phyloP scores from a whole-genome alignment of 2,329 filamentous ascomycete genomes.

The Dactylella cylindrospora region DNA sequence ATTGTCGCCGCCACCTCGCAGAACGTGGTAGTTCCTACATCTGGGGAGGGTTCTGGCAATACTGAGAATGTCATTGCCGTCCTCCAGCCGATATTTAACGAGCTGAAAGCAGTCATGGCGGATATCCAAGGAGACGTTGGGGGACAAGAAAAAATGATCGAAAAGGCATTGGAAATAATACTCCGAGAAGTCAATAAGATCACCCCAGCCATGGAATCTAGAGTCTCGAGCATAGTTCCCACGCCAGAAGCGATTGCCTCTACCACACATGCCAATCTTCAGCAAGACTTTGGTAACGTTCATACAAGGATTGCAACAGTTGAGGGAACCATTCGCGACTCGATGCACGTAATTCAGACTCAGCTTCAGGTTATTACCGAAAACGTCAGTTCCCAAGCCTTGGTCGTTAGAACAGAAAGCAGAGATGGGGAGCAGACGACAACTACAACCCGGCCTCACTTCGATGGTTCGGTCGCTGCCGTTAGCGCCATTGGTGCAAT shows the following conservation, averaged over 20 bases:
- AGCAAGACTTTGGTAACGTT: slow-evolving; percentile 32
- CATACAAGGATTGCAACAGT: slow-evolving; percentile 22
- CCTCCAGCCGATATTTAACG: slow-evolving; percentile 82
- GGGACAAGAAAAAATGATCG: slow-evolving; percentile 31
- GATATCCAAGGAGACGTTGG: slow-evolving; percentile 49
- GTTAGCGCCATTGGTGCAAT: slow-evolving; percentile 70
- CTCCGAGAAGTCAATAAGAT: slow-evolving; percentile 39
- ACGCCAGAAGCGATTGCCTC: slow-evolving; percentile 17
- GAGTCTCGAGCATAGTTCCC: slow-evolving; percentile 7
- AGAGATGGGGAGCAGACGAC: slow-evolving; percentile 17
- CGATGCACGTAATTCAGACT: slow-evolving; percentile 39
- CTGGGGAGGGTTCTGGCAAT: slow-evolving; percentile 57
- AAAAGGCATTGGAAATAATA: slow-evolving; percentile 41
- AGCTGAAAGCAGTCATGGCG: slow-evolving; percentile 76
- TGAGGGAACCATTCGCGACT: slow-evolving; percentile 27
- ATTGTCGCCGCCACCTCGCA: slow-evolving; percentile 55
- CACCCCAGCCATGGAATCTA: slow-evolving; percentile 21
- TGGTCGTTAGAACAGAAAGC: not conserved
- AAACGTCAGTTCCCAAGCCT: slow-evolving; percentile 22
- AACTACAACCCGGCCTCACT: slow-evolving; percentile 5
- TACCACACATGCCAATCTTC: slow-evolving; percentile 18
- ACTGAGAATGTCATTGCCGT: slow-evolving; percentile 87
- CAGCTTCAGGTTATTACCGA: slow-evolving; percentile 37
- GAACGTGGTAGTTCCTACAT: slow-evolving; percentile 60
- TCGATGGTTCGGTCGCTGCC: slow-evolving; percentile 37